Percentiles rank a stretch among this genome's conserved stretches.
Conservation (phyloP, 1,284 basidiomycete species). For the Ustilago lituana region DNA sequence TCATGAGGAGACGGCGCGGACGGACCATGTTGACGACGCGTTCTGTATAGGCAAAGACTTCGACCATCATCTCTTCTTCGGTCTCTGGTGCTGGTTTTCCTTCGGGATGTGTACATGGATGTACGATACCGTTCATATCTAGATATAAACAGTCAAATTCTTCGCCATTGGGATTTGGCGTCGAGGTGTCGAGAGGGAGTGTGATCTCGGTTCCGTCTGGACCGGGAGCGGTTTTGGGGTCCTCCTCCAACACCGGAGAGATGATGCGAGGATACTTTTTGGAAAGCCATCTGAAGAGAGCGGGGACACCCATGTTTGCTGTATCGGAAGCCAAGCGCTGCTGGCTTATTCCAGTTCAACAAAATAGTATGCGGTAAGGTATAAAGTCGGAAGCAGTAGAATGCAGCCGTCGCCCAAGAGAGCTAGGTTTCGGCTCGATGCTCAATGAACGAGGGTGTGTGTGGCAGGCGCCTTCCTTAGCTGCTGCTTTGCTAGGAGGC, state of each 20-base stretch:
- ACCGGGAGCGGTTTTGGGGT: constrained; percentile 54
- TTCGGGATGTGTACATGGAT: constrained; percentile 98
- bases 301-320: constrained; percentile 64
- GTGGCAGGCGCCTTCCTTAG: background rate
- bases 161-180: constrained; percentile 91
- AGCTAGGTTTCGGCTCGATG: background rate
- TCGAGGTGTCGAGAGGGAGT: constrained; percentile 83
- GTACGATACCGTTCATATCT: constrained; percentile 73
- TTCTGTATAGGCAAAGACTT: constrained; percentile 96
- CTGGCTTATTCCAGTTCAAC: background rate
- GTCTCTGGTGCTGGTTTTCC: constrained; percentile 90
- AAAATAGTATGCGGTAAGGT: background rate
- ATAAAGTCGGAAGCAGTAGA: too few relatives aligned
- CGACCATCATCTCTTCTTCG: constrained; percentile 99
- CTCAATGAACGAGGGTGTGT: constrained; percentile 2
- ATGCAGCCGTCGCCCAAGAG: background rate
- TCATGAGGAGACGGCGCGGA: constrained; percentile 92
- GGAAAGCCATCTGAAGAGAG: constrained; percentile 67
- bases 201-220: constrained; percentile 75
- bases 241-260: constrained; percentile 64
- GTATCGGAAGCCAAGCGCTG: background rate
- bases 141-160: constrained; percentile 98
- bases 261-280: constrained; percentile 68
- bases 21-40: constrained; percentile 96
- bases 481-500: too few relatives aligned